Evolutionary conservation across 2,329 filamentous ascomycete genomes (phyloP).

Genomic region (Biscogniauxia sp.): DNA sequence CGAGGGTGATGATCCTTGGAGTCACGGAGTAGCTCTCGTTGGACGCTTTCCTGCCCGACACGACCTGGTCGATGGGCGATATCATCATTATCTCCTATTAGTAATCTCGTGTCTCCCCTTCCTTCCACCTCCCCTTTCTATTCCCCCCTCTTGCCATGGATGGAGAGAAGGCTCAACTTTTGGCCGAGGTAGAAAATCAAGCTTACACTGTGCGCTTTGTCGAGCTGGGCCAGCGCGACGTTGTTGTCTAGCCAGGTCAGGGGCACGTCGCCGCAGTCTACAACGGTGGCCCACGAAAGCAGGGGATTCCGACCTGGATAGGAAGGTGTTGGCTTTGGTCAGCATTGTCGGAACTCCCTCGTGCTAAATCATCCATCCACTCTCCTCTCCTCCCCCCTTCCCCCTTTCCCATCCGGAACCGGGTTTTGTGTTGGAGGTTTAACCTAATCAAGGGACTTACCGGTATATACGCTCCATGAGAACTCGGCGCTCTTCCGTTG

Average conservation of each 20-base stretch:
- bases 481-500: conserved; percentile 23
- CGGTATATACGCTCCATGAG: conserved; percentile 48
- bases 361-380: neutral
- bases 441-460: conserved; percentile 25
- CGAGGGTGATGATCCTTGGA: conserved; percentile 58
- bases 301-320: conserved; percentile 58
- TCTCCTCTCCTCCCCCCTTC: no score
- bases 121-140: neutral
- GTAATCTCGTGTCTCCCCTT: neutral
- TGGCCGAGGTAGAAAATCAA: neutral
- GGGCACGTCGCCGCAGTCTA: conserved; percentile 79
- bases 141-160: neutral
- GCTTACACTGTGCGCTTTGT: conserved; percentile 57
- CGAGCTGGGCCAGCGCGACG: conserved; percentile 71
- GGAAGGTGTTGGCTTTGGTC: no score
- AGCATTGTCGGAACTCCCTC: neutral
- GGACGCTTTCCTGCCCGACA: conserved; percentile 35
- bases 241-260: conserved; percentile 76
- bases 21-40: conserved; percentile 42
- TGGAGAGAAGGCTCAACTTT: no score
- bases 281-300: conserved; percentile 67
- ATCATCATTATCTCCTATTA: neutral
- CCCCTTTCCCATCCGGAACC: neutral
- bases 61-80: conserved; percentile 17
- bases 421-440: neutral